These are phyloP conservation scores for Senna tora DNA, from an alignment of 306 rosid genomes.

Conservation along the genomic window DNA sequence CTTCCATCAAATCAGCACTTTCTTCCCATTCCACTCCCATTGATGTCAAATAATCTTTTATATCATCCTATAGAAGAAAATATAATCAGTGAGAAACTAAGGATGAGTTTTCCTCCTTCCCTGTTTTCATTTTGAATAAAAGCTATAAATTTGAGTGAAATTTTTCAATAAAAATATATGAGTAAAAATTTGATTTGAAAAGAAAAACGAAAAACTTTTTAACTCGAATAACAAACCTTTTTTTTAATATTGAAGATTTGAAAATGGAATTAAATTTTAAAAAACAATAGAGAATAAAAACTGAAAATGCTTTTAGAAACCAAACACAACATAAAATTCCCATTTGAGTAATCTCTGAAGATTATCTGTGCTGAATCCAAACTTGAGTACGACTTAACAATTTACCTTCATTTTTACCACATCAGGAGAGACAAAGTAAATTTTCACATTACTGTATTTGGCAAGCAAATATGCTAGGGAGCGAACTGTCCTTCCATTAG, in stretches of 20 bases:
- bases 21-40: slow-evolving; percentile 83
- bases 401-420: slow-evolving; percentile 87
- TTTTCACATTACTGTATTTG: slow-evolving; percentile 71
- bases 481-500: slow-evolving; percentile 88
- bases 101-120: too few relatives aligned
- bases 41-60: slow-evolving; percentile 74
- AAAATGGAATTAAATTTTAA: too few relatives aligned
- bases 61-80: slow-evolving; percentile 67
- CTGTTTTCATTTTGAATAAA: too few relatives aligned
- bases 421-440: slow-evolving; percentile 79
- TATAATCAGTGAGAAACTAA: slow-evolving; percentile 7
- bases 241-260: too few relatives aligned
- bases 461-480: slow-evolving; percentile 88
- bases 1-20: slow-evolving; percentile 78
- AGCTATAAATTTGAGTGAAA: too few relatives aligned
- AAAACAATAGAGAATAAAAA: too few relatives aligned
- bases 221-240: too few relatives aligned
- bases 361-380: background rate
- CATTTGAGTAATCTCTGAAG: background rate
- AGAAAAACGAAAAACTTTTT: too few relatives aligned
- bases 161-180: too few relatives aligned
- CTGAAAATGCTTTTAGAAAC: too few relatives aligned
- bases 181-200: too few relatives aligned
- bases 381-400: slow-evolving; percentile 11
- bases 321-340: background rate